Evolutionary conservation across 371 early-diverging fungal genomes (phyloP), one percentile per base, ranked within the genome.

Genomic region (Zychaea mexicana): DNA sequence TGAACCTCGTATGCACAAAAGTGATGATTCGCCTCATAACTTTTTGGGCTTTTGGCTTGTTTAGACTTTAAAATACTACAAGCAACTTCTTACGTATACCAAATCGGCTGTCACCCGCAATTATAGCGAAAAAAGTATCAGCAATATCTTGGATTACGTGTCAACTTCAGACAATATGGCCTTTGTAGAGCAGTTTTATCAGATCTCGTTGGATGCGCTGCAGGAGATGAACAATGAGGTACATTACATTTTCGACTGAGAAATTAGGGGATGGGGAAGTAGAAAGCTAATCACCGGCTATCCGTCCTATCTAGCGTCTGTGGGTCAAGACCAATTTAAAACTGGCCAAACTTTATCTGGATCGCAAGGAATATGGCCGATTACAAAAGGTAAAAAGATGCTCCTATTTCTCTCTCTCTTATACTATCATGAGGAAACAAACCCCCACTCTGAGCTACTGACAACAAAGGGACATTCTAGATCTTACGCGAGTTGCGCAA

Each of bases 81-180:
- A 82, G 22, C 76, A 89, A 54, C 82, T 98, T 27, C 79, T 98
- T 10, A 88, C 86, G 0, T 95, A 91, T 70, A 87, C 88, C 42
- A 90, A 93, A 70, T 79, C 85, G 4, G 91, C 94, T 0, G 95
- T 96, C 8, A 89, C 96, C 2, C 87, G 94, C 59, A 96, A 95
- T 78, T 92, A 96, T 64, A 90, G 93, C 71, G 98, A 98, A 71
- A 98, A 97, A 82, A 90, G 91, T 69, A 95, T 98, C 82, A 96
- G 96, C 85, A 94, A 92, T 66, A 92, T 96, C 61, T 77, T 98
- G 28, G 97, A 98, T 68, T 88, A 84, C 57, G 89, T 95, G 15
- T 90, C 96, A 3, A 72, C 84, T 9, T 80, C 90, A 22, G 83
- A 86, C 26, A 90, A 94, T 52, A 86, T 90, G 83, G 70, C 66